These are phyloP conservation scores for Stipa capillata DNA, from an alignment of 176 grass and related monocot species.

Conservation along the genomic window DNA sequence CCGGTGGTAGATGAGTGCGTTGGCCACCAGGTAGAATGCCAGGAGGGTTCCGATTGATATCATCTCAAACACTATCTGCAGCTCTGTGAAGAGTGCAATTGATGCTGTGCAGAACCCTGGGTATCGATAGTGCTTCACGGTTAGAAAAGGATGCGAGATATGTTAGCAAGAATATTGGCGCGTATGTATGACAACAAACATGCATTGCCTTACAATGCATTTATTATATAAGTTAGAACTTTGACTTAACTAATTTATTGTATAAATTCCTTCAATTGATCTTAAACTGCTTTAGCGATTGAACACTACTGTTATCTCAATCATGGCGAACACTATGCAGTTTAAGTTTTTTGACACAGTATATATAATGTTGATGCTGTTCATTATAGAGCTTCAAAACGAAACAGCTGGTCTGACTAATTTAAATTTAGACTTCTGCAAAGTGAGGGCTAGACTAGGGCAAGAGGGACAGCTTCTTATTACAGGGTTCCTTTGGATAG, in stretches of 20 bases:
- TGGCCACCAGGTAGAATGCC: conserved; percentile 92
- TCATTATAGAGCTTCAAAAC: not conserved
- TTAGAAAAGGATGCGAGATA: not conserved
- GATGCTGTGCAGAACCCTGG: conserved; percentile 75
- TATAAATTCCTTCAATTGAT: too few species aligned
- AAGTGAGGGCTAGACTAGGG: not conserved
- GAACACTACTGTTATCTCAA: not conserved
- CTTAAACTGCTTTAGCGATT: not conserved
- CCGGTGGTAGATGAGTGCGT: conserved; percentile 76
- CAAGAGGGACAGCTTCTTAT: not conserved
- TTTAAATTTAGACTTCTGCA: not conserved
- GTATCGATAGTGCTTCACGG: not conserved
- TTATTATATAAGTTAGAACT: not conserved
- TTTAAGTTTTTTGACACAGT: too few species aligned
- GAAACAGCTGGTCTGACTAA: not conserved
- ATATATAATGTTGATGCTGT: too few species aligned
- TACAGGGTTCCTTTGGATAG: not conserved
- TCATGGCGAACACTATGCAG: not conserved
- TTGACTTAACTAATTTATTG: not conserved
- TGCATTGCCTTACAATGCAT: not conserved
- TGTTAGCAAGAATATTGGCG: not conserved
- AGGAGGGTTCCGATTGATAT: conserved; percentile 88
- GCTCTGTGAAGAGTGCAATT: conserved; percentile 77
- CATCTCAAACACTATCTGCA: conserved; percentile 80
- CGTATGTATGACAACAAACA: too few species aligned